Percentiles rank a stretch among this genome's conserved stretches.
Conservation (phyloP, 2,329 filamentous ascomycete species). For the Sporothrix inflata region DNA sequence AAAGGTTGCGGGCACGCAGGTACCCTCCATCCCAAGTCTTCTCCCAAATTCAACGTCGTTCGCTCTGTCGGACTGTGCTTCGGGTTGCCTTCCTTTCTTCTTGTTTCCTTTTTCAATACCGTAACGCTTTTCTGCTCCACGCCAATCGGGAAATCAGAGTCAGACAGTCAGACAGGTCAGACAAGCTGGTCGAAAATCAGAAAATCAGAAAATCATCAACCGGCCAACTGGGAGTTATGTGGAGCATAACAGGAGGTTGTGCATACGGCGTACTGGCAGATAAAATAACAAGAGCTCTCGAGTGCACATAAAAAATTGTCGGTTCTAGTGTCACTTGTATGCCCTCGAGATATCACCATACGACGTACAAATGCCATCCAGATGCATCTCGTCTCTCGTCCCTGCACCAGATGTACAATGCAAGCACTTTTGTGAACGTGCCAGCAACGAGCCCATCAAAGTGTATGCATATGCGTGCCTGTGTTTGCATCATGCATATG, state of each 20-base stretch:
- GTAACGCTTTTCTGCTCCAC: neutral
- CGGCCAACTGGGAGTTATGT: neutral
- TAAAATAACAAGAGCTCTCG: neutral
- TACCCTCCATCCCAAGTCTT: neutral
- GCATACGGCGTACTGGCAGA: neutral
- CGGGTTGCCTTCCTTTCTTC: neutral
- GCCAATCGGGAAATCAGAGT: neutral
- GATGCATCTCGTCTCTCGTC: neutral
- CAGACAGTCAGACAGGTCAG: neutral
- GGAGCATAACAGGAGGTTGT: neutral
- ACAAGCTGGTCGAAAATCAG: neutral
- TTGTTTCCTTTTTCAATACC: neutral
- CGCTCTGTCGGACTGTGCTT: neutral
- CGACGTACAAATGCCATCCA: neutral
- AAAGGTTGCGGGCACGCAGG: neutral
- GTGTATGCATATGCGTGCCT: constrained; percentile 1
- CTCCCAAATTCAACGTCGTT: neutral
- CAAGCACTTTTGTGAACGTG: neutral
- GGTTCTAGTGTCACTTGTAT: neutral
- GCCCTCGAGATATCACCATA: neutral
- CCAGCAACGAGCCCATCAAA: neutral
- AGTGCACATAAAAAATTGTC: neutral
- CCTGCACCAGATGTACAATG: neutral
- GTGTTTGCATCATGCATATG: neutral
- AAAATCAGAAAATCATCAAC: constrained; percentile 16